Evolutionary conservation across 345 rosid genomes (phyloP).

Genomic region (Brassica juncea): DNA sequence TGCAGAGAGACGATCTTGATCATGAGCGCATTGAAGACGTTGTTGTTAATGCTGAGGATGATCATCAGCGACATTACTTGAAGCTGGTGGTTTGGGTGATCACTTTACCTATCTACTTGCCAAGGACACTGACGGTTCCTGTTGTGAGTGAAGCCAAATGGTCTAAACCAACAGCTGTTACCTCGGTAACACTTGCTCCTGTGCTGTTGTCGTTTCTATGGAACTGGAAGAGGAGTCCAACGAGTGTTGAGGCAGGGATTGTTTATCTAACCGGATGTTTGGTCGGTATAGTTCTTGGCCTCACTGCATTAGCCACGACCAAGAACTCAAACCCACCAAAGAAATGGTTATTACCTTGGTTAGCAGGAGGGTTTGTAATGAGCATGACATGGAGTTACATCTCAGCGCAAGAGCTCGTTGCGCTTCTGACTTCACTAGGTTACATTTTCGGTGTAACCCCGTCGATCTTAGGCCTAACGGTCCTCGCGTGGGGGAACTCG

Average conservation of each 20-base stretch:
- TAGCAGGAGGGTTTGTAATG: conserved; percentile 80
- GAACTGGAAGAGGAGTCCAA: conserved; percentile 46
- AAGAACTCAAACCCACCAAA: conserved; percentile 63
- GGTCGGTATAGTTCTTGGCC: conserved; percentile 61
- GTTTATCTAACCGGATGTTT: conserved; percentile 53
- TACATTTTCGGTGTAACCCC: conserved; percentile 69
- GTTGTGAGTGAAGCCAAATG: conserved; percentile 64
- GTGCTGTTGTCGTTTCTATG: conserved; percentile 59
- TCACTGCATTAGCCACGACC: conserved; percentile 59
- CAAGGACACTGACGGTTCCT: conserved; percentile 84
- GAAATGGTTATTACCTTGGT: conserved; percentile 66
- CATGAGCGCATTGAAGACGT: conserved; percentile 4
- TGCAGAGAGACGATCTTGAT: conserved; percentile 19
- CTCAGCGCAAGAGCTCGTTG: conserved; percentile 76
- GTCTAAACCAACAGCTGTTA: conserved; percentile 77
- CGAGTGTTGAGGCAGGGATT: conserved; percentile 36
- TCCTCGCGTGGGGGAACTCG: conserved; percentile 96
- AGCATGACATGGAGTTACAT: conserved; percentile 89
- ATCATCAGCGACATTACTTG: conserved; percentile 28
- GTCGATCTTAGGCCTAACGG: conserved; percentile 79
- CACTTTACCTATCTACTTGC: conserved; percentile 76
- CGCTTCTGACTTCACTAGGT: conserved; percentile 68
- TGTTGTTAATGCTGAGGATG: background rate
- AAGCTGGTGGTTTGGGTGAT: conserved; percentile 44
- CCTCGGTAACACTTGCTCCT: conserved; percentile 71